Percentiles rank a stretch among this genome's conserved stretches.
phyloP scores from a whole-genome alignment of 345 rosid genomes.

The Diplotaxis tenuifolia region DNA sequence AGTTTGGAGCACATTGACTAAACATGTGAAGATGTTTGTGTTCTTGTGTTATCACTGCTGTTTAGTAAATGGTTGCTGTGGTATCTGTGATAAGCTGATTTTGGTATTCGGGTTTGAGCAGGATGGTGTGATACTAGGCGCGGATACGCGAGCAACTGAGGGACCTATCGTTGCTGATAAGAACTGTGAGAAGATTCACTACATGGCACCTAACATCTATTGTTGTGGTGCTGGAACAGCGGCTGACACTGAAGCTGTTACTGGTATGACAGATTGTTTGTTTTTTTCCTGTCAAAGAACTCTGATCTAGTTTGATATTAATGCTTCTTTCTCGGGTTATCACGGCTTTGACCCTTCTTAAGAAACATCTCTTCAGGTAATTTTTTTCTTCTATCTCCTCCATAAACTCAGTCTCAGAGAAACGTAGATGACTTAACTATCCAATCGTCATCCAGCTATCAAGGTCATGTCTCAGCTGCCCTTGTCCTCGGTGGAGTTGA shows the following conservation, averaged over 20 bases:
- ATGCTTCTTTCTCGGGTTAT: constrained; percentile 55
- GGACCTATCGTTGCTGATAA: constrained; percentile 97
- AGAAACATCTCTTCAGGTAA: constrained; percentile 73
- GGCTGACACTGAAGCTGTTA: constrained; percentile 99
- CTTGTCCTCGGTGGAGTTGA: constrained; percentile 92
- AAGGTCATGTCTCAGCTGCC: constrained; percentile 78
- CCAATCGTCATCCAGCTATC: constrained; percentile 34
- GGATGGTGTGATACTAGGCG: constrained; percentile 95
- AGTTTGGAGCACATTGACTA: not conserved
- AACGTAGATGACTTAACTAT: not conserved
- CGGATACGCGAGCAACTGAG: constrained; percentile 89
- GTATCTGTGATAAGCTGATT: not conserved
- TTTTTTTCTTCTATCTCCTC: not conserved
- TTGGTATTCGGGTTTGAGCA: constrained; percentile 22
- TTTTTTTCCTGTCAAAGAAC: not conserved
- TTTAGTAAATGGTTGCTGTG: not conserved
- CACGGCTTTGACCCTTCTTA: constrained; percentile 79
- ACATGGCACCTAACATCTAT: constrained; percentile 96
- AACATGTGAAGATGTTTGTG: not conserved
- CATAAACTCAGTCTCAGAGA: not conserved
- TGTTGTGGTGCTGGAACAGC: constrained; percentile 99
- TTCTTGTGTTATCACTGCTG: not conserved
- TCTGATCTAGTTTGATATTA: not conserved
- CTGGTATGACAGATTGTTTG: constrained; percentile 49
- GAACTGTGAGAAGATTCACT: constrained; percentile 96